Conservation (phyloP, 257 asterid genomes). For the Nicotiana benthamiana region DNA sequence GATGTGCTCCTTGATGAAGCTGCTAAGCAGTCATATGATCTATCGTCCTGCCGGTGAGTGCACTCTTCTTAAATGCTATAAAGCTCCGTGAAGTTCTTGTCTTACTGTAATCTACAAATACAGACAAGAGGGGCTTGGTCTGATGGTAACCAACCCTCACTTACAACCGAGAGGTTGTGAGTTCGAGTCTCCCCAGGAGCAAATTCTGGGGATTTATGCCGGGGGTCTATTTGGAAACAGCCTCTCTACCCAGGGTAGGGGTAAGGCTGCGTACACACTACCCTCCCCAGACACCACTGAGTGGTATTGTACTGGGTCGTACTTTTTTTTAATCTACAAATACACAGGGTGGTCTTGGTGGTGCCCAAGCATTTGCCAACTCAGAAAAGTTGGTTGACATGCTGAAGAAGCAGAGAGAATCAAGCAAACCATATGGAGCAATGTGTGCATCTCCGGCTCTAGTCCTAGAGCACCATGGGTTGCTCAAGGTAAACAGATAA, state of each 20-base stretch:
- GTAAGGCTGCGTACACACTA: too few species aligned
- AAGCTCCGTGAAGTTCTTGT: neutral
- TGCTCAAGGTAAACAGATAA: slow-evolving; percentile 52
- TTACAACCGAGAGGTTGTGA: too few species aligned
- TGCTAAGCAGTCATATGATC: slow-evolving; percentile 47
- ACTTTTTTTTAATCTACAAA: neutral
- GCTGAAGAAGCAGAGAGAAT: slow-evolving; percentile 73
- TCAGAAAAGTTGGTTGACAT: slow-evolving; percentile 63
- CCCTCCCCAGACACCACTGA: too few species aligned
- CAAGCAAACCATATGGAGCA: slow-evolving; percentile 69
- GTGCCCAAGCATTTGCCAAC: slow-evolving; percentile 79
- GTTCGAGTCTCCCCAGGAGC: too few species aligned
- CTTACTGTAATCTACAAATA: neutral
- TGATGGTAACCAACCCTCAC: too few species aligned
- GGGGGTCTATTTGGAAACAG: too few species aligned
- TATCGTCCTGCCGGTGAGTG: slow-evolving; percentile 75
- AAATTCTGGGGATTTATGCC: too few species aligned
- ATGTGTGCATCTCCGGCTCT: slow-evolving; percentile 97
- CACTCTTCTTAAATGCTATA: neutral
- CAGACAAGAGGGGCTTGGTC: too few species aligned
- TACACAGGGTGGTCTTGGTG: slow-evolving; percentile 90
- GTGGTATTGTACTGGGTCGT: too few species aligned
- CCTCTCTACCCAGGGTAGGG: too few species aligned
- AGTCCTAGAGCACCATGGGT: slow-evolving; percentile 79
- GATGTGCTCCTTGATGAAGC: slow-evolving; percentile 79